A percentile compares a stretch with the other conserved stretches of the same genome.
These are phyloP conservation scores for Theobroma grandiflorum DNA, from an alignment of 441 rosid genomes.

Conservation along the genomic window DNA sequence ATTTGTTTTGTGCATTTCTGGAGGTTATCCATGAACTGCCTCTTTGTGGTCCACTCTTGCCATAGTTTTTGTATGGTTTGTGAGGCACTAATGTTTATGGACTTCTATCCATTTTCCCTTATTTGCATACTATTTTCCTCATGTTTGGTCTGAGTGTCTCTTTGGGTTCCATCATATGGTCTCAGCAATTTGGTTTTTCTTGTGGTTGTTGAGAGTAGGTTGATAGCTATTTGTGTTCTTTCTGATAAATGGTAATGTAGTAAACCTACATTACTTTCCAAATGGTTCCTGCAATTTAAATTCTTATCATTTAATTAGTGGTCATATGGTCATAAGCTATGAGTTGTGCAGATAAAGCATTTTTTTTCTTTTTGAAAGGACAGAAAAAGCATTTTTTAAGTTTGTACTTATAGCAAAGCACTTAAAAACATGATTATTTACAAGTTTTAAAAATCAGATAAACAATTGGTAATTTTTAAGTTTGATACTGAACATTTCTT, in stretches of 20 bases:
- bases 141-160: background rate
- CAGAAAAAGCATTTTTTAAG: background rate
- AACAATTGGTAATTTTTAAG: background rate
- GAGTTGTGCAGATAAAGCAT: background rate
- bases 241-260: background rate
- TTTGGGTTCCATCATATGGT: background rate
- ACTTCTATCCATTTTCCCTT: background rate
- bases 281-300: background rate
- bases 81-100: background rate
- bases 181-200: background rate
- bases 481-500: background rate
- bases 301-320: background rate
- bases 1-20: background rate
- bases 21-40: background rate
- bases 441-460: background rate
- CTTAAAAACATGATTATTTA: background rate
- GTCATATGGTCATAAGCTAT: background rate
- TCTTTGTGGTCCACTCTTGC: background rate
- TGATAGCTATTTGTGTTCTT: background rate
- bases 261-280: background rate
- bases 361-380: background rate
- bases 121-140: slow-evolving; percentile 9
- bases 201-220: background rate
- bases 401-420: background rate
- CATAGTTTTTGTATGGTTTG: background rate